Conservation (phyloP, 2,329 filamentous ascomycete species). For the Clonostachys byssicola region DNA sequence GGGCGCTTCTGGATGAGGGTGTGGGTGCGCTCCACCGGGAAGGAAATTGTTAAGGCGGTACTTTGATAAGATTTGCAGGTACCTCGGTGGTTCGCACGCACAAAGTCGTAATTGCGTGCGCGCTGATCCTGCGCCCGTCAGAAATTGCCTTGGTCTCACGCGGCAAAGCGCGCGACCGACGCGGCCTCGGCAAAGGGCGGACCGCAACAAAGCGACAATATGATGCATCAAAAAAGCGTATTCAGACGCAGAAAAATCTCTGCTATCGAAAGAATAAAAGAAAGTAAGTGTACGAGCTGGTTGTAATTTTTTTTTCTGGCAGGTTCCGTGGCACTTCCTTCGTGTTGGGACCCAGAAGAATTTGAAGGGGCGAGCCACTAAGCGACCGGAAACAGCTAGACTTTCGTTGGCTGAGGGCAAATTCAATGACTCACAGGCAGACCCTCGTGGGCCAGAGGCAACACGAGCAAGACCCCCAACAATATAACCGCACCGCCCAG, state of each 20-base stretch:
- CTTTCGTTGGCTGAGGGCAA: constrained; percentile 8
- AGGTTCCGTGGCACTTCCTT: too few relatives aligned
- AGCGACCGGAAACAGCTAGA: constrained; percentile 22
- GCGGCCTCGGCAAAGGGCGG: too few relatives aligned
- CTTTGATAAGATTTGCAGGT: constrained; percentile 13
- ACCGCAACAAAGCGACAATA: too few relatives aligned
- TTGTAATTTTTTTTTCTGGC: too few relatives aligned
- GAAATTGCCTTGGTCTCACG: constrained; percentile 15
- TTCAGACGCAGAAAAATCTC: too few relatives aligned
- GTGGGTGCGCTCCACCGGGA: too few relatives aligned
- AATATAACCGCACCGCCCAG: too few relatives aligned
- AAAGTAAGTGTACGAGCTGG: too few relatives aligned
- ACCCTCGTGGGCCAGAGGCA: neutral
- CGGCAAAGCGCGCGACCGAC: neutral
- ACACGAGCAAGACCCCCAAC: neutral
- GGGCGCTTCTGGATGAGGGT: too few relatives aligned
- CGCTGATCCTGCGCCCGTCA: constrained; percentile 17
- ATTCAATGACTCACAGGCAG: constrained; percentile 19
- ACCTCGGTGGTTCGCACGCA: constrained; percentile 14
- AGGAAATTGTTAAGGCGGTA: constrained; percentile 32
- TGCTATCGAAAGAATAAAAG: too few relatives aligned
- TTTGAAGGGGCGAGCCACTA: constrained; percentile 16
- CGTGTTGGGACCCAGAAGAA: too few relatives aligned
- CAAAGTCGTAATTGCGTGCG: constrained; percentile 14
- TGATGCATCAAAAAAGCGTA: too few relatives aligned